Percentiles rank a stretch among this genome's conserved stretches.
Conservation (phyloP, 768 basidiomycete genomes). For the Kwoniella europaea region DNA sequence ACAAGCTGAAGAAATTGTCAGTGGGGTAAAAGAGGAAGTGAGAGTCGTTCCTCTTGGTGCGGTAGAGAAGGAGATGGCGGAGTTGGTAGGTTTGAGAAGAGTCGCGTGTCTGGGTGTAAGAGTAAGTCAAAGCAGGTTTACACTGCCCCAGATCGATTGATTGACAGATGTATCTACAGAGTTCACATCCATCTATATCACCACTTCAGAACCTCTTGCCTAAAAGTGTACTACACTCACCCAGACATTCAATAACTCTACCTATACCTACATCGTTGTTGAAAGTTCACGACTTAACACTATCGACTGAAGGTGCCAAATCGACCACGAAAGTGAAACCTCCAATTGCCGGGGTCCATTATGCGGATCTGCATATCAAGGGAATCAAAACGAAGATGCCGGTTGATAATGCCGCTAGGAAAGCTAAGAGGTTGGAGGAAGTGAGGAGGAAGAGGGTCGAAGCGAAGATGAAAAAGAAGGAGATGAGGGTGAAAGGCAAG, state of each 20-base stretch:
- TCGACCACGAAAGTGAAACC: not conserved
- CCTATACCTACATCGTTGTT: conserved; percentile 41
- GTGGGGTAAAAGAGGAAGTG: conserved; percentile 40
- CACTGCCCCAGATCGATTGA: not conserved
- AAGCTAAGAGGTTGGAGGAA: conserved; percentile 32
- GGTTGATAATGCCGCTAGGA: conserved; percentile 39
- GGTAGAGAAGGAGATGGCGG: conserved; percentile 52
- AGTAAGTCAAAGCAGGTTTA: conserved; percentile 34
- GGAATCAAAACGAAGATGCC: conserved; percentile 47
- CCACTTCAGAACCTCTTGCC: conserved; percentile 36
- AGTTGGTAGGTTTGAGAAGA: conserved; percentile 47
- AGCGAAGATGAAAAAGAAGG: conserved; percentile 33
- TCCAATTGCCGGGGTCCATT: conserved; percentile 37
- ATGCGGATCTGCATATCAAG: conserved; percentile 49
- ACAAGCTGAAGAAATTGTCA: conserved; percentile 30
- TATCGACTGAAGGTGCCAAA: not conserved
- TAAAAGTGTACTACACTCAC: conserved; percentile 48
- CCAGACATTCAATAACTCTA: conserved; percentile 43
- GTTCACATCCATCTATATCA: conserved; percentile 38
- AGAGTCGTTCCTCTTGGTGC: conserved; percentile 48
- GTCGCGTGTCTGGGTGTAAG: conserved; percentile 50
- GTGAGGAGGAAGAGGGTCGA: conserved; percentile 42
- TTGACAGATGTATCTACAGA: conserved; percentile 6
- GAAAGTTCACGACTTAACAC: not conserved
- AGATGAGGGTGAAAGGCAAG: conserved; percentile 24